Percentiles rank a stretch among this genome's conserved stretches.
Conservation (phyloP, 2,329 filamentous ascomycete species). For the Aspergillus fijiensis region DNA sequence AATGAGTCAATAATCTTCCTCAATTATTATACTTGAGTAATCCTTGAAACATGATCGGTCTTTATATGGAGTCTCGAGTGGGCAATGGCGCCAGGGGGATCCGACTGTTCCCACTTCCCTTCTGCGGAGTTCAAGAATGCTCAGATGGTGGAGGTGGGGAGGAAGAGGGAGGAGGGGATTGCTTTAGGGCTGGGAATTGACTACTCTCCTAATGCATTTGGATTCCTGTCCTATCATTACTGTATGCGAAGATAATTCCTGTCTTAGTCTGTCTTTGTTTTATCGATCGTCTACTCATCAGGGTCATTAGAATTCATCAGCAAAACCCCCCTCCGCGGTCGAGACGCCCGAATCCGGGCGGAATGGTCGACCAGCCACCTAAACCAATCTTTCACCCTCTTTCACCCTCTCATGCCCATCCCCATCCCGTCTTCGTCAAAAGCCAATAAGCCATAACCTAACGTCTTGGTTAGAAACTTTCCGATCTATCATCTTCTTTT, state of each 20-base stretch:
- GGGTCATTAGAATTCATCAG: constrained; percentile 7
- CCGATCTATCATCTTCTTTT: constrained; percentile 16
- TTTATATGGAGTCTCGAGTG: background rate
- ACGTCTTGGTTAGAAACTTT: background rate
- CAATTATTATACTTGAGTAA: no score
- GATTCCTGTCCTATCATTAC: background rate
- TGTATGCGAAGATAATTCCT: background rate
- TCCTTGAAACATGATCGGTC: background rate
- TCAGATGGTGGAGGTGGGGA: background rate
- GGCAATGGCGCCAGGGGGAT: background rate
- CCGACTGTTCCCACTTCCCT: background rate
- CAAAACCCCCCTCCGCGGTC: background rate
- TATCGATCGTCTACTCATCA: background rate
- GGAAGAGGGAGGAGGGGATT: background rate
- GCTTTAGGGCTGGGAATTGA: background rate
- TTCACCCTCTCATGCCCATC: background rate
- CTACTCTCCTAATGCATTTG: background rate
- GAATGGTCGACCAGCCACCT: constrained; percentile 1
- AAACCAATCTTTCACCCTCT: constrained; percentile 3
- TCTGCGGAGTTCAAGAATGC: background rate
- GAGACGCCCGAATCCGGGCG: background rate
- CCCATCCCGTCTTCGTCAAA: background rate
- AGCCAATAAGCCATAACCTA: background rate
- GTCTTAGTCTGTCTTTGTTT: background rate
- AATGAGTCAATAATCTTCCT: no score